A percentile compares a stretch with the other conserved stretches of the same genome.
Conservation (phyloP, 106 monocot species). For the Acorus gramineus region DNA sequence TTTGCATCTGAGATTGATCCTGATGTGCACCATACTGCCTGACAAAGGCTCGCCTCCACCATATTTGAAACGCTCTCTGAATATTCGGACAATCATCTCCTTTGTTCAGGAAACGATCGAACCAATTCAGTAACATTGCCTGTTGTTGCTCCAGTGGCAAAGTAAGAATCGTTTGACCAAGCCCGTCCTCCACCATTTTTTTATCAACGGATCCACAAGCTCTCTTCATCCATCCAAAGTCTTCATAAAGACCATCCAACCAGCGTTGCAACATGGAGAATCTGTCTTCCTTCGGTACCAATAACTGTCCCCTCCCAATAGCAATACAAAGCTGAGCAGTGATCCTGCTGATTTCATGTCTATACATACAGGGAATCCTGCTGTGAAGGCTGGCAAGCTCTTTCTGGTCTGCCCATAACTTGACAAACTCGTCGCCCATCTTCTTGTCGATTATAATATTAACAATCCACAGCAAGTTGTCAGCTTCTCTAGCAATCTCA, state of each 20-base stretch:
- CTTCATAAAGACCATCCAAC: slow-evolving; percentile 34
- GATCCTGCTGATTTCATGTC: slow-evolving; percentile 34
- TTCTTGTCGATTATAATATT: slow-evolving; percentile 21
- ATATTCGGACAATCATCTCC: slow-evolving; percentile 46
- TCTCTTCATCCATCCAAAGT: slow-evolving; percentile 41
- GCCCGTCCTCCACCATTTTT: slow-evolving; percentile 30
- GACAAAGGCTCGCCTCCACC: slow-evolving; percentile 43
- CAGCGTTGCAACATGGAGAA: slow-evolving; percentile 20
- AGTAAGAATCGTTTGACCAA: slow-evolving; percentile 31
- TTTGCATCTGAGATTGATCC: slow-evolving; percentile 20
- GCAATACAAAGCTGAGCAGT: slow-evolving; percentile 33
- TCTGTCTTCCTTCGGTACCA: slow-evolving; percentile 22
- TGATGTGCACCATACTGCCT: slow-evolving; percentile 4
- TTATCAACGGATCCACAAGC: slow-evolving; percentile 18
- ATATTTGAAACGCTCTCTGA: slow-evolving; percentile 31
- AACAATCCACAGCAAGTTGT: slow-evolving; percentile 26
- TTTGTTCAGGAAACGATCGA: slow-evolving; percentile 32
- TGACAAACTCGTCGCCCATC: slow-evolving; percentile 30
- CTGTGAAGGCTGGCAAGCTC: slow-evolving; percentile 26
- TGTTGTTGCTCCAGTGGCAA: slow-evolving; percentile 37
- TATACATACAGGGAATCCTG: slow-evolving; percentile 25
- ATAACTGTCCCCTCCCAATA: slow-evolving; percentile 24
- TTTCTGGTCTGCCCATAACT: slow-evolving; percentile 36
- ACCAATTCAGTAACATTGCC: slow-evolving; percentile 31
- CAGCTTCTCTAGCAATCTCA: slow-evolving; percentile 20